Base-by-base conservation (phyloP, 2,329 filamentous ascomycete genomes). In the Neoscytalidium dimidiatum region DNA sequence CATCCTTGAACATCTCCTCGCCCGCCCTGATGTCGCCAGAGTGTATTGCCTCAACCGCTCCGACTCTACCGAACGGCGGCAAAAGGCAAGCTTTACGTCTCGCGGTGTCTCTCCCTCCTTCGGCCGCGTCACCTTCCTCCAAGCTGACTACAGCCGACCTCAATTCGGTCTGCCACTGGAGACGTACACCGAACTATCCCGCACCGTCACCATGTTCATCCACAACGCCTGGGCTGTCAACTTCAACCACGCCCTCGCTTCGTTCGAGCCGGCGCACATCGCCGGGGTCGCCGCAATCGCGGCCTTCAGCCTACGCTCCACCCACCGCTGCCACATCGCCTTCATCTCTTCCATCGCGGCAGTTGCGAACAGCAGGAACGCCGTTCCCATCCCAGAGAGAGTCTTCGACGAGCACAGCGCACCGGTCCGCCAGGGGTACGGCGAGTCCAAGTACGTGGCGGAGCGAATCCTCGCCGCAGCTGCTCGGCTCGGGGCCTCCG, bases 271-370 rank as follows among this genome's bases (percentile, higher is more conserved):
- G 14, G 69, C 70, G 17, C 71, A 74, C 61, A 68, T 75, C n/a
- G 69, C 69, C 43, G 72, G 73, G 14, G 70, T 67, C 68, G 71
- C 26, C 71, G 75, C 76, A n/a, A 69, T 72, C 1, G 73, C 78
- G 7, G 69, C 76, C 66, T 77, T 77, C 71, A 76, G 76, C 67
- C 70, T 70, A 43, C 67, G 68, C 2, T 48, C 51, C 28, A 19
- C n/a, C 11, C 68, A 68, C 33, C 64, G 64, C 2, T 19, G 67
- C 2, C 66, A 73, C 23, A 73, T 80, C 31, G 64, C 74, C 62
- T 80, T 78, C 71, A 74, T 80, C 63, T 78, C 76, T 1, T 77
- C 74, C 9, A 75, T 80, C 53, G 75, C 74, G 17, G 73, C 71
- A 33, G 77, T 78, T 3, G 72, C 70, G n/a, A n/a, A n/a, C n/a